phyloP scores from a whole-genome alignment of 2,329 filamentous ascomycete genomes.

The Aspergillus uvarum region DNA sequence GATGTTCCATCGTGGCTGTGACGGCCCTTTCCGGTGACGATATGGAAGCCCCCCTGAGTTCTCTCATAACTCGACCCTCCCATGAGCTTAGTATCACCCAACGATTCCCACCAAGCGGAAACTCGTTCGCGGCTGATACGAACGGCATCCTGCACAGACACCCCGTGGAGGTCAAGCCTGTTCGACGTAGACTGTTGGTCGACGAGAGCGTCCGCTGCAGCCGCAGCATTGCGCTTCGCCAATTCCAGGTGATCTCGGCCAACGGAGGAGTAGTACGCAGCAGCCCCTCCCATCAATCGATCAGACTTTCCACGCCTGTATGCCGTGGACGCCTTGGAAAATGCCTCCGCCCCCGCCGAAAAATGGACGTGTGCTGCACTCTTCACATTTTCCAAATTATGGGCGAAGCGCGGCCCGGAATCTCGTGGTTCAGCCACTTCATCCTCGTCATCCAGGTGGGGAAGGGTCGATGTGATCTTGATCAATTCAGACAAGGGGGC shows the following conservation, averaged over 20 bases:
- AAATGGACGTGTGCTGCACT: conserved; percentile 47
- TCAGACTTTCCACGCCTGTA: conserved; percentile 66
- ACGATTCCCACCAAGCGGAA: conserved; percentile 70
- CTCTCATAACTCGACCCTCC: conserved; percentile 40
- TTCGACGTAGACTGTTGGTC: conserved; percentile 61
- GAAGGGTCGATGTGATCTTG: conserved; percentile 40
- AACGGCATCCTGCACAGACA: conserved; percentile 76
- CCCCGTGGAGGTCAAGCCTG: conserved; percentile 77
- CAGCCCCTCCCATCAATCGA: conserved; percentile 71
- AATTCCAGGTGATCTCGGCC: conserved; percentile 63
- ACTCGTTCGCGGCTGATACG: conserved; percentile 70
- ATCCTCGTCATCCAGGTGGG: conserved; percentile 25
- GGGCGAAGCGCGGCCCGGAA: conserved; percentile 8
- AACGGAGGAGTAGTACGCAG: conserved; percentile 71
- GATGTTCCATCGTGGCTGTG: conserved; percentile 77
- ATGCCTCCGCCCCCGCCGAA: conserved; percentile 51
- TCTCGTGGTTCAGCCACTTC: conserved; percentile 18
- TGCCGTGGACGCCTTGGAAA: conserved; percentile 58
- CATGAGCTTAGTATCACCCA: conserved; percentile 64
- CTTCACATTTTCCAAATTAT: conserved; percentile 30
- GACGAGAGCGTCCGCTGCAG: conserved; percentile 69
- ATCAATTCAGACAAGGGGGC: conserved; percentile 40
- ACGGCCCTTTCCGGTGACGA: conserved; percentile 77
- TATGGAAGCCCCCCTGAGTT: conserved; percentile 61
- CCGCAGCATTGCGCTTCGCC: conserved; percentile 60